Conservation (phyloP, 2,329 filamentous ascomycete species). For the Fusarium abutilonis region DNA sequence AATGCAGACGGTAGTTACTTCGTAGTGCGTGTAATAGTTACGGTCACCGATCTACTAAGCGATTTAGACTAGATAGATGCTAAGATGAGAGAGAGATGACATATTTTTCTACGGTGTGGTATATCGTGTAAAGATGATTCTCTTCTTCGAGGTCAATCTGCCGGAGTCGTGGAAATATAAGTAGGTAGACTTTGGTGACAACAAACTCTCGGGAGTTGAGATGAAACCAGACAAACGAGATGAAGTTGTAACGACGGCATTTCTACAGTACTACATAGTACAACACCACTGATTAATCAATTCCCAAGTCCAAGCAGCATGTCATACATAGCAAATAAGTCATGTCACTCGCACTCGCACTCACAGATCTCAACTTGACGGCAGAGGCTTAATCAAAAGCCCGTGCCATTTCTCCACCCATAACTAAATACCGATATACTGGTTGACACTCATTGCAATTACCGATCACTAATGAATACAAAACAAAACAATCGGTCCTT, state of each 20-base stretch:
- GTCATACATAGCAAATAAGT: neutral
- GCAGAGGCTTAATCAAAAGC: conserved; percentile 20
- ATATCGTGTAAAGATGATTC: neutral
- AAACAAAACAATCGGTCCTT: no score
- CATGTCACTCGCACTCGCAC: conserved; percentile 4
- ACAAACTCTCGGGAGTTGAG: neutral
- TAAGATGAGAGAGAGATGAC: neutral
- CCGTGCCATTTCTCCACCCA: conserved; percentile 3
- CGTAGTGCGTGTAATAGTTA: conserved; percentile 2
- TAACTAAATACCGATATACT: neutral
- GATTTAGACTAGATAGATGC: neutral
- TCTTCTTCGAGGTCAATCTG: conserved; percentile 2
- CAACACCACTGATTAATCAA: conserved; percentile 4
- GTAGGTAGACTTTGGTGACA: neutral
- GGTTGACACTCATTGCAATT: neutral
- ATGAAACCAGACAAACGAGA: conserved; percentile 7
- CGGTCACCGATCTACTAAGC: neutral
- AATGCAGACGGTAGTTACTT: conserved; percentile 26
- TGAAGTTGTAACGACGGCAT: neutral
- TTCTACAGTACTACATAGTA: neutral
- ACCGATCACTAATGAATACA: no score
- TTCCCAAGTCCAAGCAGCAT: neutral
- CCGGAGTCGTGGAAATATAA: neutral
- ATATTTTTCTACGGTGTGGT: neutral
- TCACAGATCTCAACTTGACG: conserved; percentile 16